Percentiles rank a stretch among this genome's conserved stretches.
Evolutionary conservation across 176 grass and related monocot species (phyloP).

Genomic region (Otatea glauca): DNA sequence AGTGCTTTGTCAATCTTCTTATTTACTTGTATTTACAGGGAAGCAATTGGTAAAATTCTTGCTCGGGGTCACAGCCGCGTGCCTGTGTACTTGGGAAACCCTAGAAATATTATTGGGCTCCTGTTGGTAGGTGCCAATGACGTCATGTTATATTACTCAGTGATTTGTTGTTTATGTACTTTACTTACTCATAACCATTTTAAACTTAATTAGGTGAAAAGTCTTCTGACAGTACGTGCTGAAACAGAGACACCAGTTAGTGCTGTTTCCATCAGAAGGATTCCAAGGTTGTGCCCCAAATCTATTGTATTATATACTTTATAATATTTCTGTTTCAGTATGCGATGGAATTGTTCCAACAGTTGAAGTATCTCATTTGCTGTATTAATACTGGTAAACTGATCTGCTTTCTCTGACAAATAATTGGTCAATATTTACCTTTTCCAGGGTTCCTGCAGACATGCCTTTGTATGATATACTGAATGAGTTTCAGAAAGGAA

Average conservation of each 20-base stretch:
- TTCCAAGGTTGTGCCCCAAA: conserved; percentile 71
- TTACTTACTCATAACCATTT: conserved; percentile 16
- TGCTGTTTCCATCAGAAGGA: conserved; percentile 97
- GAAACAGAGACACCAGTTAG: conserved; percentile 99
- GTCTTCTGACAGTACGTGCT: conserved; percentile 98
- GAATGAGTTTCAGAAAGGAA: conserved; percentile 99
- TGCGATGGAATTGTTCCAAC: conserved; percentile 17
- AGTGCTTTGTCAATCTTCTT: conserved; percentile 30
- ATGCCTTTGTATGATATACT: conserved; percentile 99
- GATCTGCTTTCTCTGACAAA: conserved; percentile 21
- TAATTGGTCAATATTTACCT: conserved; percentile 33
- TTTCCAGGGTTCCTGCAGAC: conserved; percentile 88
- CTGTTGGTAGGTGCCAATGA: conserved; percentile 71
- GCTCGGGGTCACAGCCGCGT: conserved; percentile 97
- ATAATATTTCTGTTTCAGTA: neutral
- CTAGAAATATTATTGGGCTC: conserved; percentile 95
- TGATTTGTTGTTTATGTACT: conserved; percentile 25
- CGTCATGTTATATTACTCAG: conserved; percentile 1
- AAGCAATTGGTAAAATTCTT: conserved; percentile 99
- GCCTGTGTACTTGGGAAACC: conserved; percentile 93
- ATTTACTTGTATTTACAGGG: conserved; percentile 61
- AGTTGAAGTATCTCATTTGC: conserved; percentile 17
- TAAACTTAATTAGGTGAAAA: conserved; percentile 85
- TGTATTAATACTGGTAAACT: conserved; percentile 37
- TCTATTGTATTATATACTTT: conserved; percentile 31